Conservation (phyloP, 2,329 filamentous ascomycete genomes). For the Alternaria incomplexa region DNA sequence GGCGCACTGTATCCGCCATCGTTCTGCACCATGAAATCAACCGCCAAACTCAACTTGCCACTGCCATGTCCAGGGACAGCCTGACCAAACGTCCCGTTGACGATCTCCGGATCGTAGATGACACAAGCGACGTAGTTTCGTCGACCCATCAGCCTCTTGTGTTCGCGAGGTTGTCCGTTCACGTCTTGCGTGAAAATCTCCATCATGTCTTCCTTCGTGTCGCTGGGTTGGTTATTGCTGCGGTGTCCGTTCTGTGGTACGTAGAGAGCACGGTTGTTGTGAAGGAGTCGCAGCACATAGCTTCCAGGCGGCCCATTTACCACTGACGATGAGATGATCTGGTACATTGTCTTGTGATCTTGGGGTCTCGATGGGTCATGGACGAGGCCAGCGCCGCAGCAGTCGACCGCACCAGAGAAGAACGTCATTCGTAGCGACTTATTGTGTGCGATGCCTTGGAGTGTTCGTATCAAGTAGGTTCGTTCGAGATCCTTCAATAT, state of each 20-base stretch:
- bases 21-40: conserved; percentile 96
- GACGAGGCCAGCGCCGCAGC: conserved; percentile 87
- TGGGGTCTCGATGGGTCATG: conserved; percentile 90
- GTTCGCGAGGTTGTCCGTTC: conserved; percentile 78
- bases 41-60: conserved; percentile 77
- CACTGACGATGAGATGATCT: conserved; percentile 90
- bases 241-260: conserved; percentile 85
- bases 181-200: conserved; percentile 98
- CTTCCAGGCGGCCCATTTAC: conserved; percentile 85
- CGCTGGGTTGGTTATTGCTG: conserved; percentile 72
- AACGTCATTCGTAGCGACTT: conserved; percentile 98
- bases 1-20: conserved; percentile 81
- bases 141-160: conserved; percentile 90
- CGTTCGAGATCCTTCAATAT: conserved; percentile 77
- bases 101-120: conserved; percentile 88
- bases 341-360: conserved; percentile 99
- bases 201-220: conserved; percentile 99
- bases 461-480: conserved; percentile 92
- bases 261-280: conserved; percentile 92
- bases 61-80: conserved; percentile 48
- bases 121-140: conserved; percentile 93
- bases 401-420: conserved; percentile 89
- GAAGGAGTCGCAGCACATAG: conserved; percentile 92
- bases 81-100: conserved; percentile 56
- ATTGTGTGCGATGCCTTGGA: conserved; percentile 93